Evolutionary conservation across 2,329 filamentous ascomycete species (phyloP).

Genomic region (Aspergillus unguis): DNA sequence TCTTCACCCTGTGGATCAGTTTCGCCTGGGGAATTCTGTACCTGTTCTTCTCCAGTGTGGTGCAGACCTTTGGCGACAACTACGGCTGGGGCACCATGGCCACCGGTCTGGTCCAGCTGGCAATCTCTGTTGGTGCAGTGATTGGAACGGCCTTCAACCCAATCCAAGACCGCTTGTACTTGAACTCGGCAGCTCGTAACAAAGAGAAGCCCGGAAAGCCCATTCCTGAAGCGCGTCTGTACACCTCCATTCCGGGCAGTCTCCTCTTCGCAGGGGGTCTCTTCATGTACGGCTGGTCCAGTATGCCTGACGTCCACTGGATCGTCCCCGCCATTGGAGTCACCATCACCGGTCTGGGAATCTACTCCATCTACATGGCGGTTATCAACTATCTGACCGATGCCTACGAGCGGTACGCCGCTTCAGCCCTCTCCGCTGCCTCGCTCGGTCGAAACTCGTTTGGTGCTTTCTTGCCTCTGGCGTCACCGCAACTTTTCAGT

Average conservation of each 20-base stretch:
- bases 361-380: conserved; percentile 46
- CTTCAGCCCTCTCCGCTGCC: conserved; percentile 46
- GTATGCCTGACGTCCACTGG: conserved; percentile 28
- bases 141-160: conserved; percentile 43
- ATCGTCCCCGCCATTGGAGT: conserved; percentile 33
- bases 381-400: conserved; percentile 50
- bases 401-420: conserved; percentile 49
- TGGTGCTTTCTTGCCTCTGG: conserved; percentile 47
- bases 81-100: conserved; percentile 36
- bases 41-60: conserved; percentile 42
- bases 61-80: conserved; percentile 39
- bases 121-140: conserved; percentile 42
- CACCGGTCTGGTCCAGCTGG: conserved; percentile 41
- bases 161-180: conserved; percentile 33
- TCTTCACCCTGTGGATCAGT: conserved; percentile 45
- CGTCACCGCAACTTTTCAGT: conserved; percentile 39
- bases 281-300: conserved; percentile 38
- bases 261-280: conserved; percentile 34
- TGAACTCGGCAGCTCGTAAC: conserved; percentile 25
- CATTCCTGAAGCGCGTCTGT: conserved; percentile 44
- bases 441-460: conserved; percentile 45
- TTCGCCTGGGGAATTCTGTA: conserved; percentile 47
- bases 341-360: conserved; percentile 39
- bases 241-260: conserved; percentile 42
- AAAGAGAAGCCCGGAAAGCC: conserved; percentile 36